phyloP scores from a whole-genome alignment of 2,329 filamentous ascomycete genomes.

The Aspergillus sp. region DNA sequence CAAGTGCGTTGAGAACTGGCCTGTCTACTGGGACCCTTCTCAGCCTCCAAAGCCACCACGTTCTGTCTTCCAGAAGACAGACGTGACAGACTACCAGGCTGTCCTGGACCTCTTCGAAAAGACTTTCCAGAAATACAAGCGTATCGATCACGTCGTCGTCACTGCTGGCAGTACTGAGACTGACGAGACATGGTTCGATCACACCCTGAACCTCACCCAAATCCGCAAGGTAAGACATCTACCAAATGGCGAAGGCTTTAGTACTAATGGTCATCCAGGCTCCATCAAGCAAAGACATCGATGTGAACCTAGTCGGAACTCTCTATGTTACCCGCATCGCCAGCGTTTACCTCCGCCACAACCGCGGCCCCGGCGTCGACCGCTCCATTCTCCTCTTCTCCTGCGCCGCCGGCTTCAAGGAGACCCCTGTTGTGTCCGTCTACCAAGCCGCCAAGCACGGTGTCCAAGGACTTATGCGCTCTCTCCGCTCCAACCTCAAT shows the following conservation, averaged over 20 bases:
- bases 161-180: slow-evolving; percentile 50
- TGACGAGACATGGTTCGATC: slow-evolving; percentile 46
- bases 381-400: slow-evolving; percentile 47
- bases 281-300: slow-evolving; percentile 39
- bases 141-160: slow-evolving; percentile 51
- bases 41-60: slow-evolving; percentile 20
- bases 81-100: slow-evolving; percentile 49
- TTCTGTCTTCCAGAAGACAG: slow-evolving; percentile 42
- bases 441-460: slow-evolving; percentile 53
- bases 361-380: slow-evolving; percentile 31
- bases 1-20: slow-evolving; percentile 17
- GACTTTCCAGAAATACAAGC: slow-evolving; percentile 46
- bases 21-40: slow-evolving; percentile 16
- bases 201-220: slow-evolving; percentile 43
- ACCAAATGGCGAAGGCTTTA: neutral
- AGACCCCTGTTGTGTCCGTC: slow-evolving; percentile 48
- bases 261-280: slow-evolving; percentile 18
- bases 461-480: slow-evolving; percentile 51
- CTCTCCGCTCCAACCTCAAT: slow-evolving; percentile 39
- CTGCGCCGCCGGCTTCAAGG: slow-evolving; percentile 51
- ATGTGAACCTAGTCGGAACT: slow-evolving; percentile 51
- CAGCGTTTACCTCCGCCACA: slow-evolving; percentile 50
- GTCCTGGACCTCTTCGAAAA: slow-evolving; percentile 49
- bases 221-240: slow-evolving; percentile 38
- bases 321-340: slow-evolving; percentile 52